These are phyloP conservation scores for Brassica balearica DNA, from an alignment of 441 rosid species.

Conservation along the genomic window DNA sequence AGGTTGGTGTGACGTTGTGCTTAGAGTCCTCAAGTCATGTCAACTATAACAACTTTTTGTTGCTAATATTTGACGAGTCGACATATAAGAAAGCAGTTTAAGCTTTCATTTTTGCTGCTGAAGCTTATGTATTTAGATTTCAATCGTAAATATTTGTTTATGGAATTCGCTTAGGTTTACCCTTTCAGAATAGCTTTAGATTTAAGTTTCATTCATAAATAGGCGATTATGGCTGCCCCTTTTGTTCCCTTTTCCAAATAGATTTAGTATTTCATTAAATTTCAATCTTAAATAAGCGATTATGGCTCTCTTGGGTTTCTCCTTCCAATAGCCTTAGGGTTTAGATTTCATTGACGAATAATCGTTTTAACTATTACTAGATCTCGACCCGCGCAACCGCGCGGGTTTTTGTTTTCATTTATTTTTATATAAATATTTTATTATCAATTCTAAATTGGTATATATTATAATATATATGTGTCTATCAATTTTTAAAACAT, in stretches of 20 bases:
- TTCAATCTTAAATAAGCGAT: neutral
- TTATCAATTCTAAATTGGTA: no score
- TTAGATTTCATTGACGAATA: neutral
- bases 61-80: neutral
- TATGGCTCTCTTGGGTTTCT: neutral
- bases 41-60: neutral
- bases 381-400: no score
- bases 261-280: neutral
- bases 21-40: neutral
- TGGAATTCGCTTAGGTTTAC: neutral
- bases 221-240: neutral
- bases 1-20: conserved; percentile 1
- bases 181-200: neutral
- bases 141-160: no score
- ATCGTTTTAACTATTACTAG: neutral
- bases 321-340: neutral
- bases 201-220: neutral
- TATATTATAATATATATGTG: no score
- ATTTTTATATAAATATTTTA: no score
- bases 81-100: neutral
- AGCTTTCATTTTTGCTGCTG: neutral
- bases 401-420: no score
- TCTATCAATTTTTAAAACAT: no score
- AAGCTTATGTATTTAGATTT: neutral
- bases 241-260: neutral